Evolutionary conservation across 169 alveolate genomes (phyloP).

Genomic region (Eimeria nieschulzi): DNA sequence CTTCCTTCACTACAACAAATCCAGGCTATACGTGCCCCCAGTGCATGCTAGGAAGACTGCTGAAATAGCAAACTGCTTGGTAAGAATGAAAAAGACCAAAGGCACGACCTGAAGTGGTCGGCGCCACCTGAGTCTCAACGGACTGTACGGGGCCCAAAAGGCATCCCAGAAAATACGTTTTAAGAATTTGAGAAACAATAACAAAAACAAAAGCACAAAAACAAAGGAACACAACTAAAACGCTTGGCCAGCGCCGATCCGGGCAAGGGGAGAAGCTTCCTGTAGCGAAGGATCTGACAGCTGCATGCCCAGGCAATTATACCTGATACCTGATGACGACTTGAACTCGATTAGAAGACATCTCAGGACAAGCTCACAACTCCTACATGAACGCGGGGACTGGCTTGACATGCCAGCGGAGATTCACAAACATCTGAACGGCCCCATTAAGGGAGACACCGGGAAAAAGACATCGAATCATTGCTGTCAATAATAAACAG

Average conservation of each 20-base stretch:
- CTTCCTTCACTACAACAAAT: too few species aligned
- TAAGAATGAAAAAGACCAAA: too few species aligned
- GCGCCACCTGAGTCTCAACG: slow-evolving; percentile 9
- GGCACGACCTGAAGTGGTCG: neutral
- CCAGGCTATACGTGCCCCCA: too few species aligned
- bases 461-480: too few species aligned
- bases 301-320: neutral
- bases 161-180: neutral
- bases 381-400: neutral
- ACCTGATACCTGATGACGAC: slow-evolving; percentile 10
- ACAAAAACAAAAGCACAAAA: neutral
- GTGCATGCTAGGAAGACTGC: too few species aligned
- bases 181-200: neutral
- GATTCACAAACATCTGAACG: slow-evolving; percentile 4
- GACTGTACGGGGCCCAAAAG: slow-evolving; percentile 14
- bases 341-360: neutral
- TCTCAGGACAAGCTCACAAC: neutral
- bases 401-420: slow-evolving; percentile 1
- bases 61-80: too few species aligned
- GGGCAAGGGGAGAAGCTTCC: neutral
- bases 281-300: neutral
- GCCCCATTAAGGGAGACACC: neutral
- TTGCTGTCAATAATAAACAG: neutral
- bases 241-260: slow-evolving; percentile 12
- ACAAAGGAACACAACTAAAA: slow-evolving; percentile 18